Conservation (phyloP, 129 eudicot genomes). For the Mikania micrantha region DNA sequence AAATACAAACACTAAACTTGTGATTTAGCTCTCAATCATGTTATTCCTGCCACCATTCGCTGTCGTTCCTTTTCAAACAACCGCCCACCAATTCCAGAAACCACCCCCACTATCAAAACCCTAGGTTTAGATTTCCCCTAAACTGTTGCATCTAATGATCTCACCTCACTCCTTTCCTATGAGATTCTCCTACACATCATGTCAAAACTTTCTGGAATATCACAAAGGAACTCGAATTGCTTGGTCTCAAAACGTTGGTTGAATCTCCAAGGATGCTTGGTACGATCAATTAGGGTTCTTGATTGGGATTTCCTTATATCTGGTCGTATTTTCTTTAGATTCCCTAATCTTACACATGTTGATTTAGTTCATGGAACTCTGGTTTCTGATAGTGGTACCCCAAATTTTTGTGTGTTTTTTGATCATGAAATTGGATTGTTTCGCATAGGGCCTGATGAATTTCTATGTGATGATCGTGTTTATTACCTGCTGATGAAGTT, state of each 20-base stretch:
- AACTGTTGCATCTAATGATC: slow-evolving; percentile 26
- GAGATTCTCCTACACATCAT: slow-evolving; percentile 45
- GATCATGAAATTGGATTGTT: slow-evolving; percentile 34
- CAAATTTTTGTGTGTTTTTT: slow-evolving; percentile 17
- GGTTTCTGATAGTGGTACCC: slow-evolving; percentile 22
- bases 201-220: slow-evolving; percentile 32
- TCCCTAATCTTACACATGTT: slow-evolving; percentile 62
- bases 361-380: slow-evolving; percentile 47
- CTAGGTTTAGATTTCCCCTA: slow-evolving; percentile 26
- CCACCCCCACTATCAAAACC: slow-evolving; percentile 28
- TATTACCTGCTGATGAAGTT: slow-evolving; percentile 43
- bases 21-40: slow-evolving; percentile 42
- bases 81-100: not conserved
- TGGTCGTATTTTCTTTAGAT: slow-evolving; percentile 54
- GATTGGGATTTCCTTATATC: slow-evolving; percentile 66
- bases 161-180: slow-evolving; percentile 54
- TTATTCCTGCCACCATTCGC: slow-evolving; percentile 34
- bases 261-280: slow-evolving; percentile 57
- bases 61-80: slow-evolving; percentile 25
- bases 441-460: slow-evolving; percentile 28
- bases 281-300: slow-evolving; percentile 45
- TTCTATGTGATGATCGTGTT: slow-evolving; percentile 12
- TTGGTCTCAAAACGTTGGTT: slow-evolving; percentile 77
- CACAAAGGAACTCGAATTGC: slow-evolving; percentile 43
- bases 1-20: too few relatives aligned